A percentile compares a stretch with the other conserved stretches of the same genome.
Evolutionary conservation across 257 asterid genomes (phyloP).

Genomic region (Solanum tarapatanum): DNA sequence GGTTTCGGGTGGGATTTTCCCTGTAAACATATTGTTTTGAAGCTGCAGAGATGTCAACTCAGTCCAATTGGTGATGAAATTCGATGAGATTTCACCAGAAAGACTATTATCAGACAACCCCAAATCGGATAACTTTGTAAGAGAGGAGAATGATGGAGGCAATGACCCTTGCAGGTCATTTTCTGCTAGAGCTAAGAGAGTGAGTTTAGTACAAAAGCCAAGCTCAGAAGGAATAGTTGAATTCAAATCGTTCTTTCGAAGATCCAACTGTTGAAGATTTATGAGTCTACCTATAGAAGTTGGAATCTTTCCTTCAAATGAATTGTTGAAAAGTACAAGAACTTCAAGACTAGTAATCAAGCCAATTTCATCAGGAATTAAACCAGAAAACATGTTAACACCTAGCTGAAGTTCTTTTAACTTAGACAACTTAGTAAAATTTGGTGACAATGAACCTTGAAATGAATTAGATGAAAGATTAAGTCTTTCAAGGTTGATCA

Average conservation of each 20-base stretch:
- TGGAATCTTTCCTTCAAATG: conserved; percentile 35
- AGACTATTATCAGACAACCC: conserved; percentile 55
- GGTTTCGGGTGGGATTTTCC: conserved; percentile 51
- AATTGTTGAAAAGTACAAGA: conserved; percentile 40
- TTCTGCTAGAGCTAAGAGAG: conserved; percentile 14
- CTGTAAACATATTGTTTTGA: conserved; percentile 40
- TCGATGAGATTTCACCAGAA: conserved; percentile 42
- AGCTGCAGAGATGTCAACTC: conserved; percentile 50
- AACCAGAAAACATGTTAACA: conserved; percentile 36
- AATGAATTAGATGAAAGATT: conserved; percentile 35
- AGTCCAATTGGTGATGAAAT: conserved; percentile 43
- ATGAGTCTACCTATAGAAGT: conserved; percentile 19
- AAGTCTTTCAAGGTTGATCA: conserved; percentile 39
- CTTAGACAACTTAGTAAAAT: conserved; percentile 29
- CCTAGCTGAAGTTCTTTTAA: conserved; percentile 35
- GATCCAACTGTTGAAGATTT: conserved; percentile 17
- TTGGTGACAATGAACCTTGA: conserved; percentile 41
- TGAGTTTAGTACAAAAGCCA: conserved; percentile 22
- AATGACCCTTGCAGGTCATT: conserved; percentile 44
- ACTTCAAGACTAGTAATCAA: conserved; percentile 21
- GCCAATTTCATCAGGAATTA: conserved; percentile 32
- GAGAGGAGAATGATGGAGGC: conserved; percentile 56
- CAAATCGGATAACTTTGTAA: conserved; percentile 32
- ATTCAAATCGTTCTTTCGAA: conserved; percentile 6
- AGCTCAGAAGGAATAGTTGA: conserved; percentile 32